These are phyloP conservation scores for Oenanthe sinensis DNA, from an alignment of 129 eudicot species.

Conservation along the genomic window DNA sequence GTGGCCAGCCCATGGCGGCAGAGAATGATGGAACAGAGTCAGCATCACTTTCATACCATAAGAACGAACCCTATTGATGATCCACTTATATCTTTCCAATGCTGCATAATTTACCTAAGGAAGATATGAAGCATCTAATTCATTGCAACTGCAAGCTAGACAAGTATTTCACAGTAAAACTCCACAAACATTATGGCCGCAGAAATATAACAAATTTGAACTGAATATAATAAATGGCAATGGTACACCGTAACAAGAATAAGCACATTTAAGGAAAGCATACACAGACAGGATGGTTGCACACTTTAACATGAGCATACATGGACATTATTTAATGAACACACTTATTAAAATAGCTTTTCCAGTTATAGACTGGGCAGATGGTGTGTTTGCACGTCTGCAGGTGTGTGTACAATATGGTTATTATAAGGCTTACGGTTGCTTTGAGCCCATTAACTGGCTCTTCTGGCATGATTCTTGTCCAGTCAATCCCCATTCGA, in stretches of 20 bases:
- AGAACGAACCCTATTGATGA: constrained; percentile 59
- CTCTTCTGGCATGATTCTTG: constrained; percentile 89
- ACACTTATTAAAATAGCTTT: neutral
- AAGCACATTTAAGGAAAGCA: neutral
- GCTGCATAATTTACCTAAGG: constrained; percentile 90
- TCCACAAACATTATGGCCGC: neutral
- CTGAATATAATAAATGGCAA: neutral
- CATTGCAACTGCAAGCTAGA: constrained; percentile 5
- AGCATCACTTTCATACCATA: constrained; percentile 99
- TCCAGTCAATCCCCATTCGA: constrained; percentile 97
- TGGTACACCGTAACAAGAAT: neutral
- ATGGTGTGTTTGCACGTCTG: neutral
- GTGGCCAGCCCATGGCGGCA: constrained; percentile 99
- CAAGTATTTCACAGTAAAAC: neutral
- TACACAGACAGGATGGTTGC: neutral
- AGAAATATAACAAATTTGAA: neutral
- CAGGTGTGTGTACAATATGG: neutral
- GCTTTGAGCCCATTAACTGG: constrained; percentile 63
- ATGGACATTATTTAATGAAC: neutral
- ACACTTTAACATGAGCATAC: neutral
- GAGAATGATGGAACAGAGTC: constrained; percentile 93
- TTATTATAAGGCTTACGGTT: constrained; percentile 44
- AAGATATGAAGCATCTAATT: constrained; percentile 7
- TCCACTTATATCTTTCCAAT: constrained; percentile 92
- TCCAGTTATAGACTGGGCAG: neutral